phyloP scores from a whole-genome alignment of 202 grass and related monocot genomes.

The Musa balbisiana region DNA sequence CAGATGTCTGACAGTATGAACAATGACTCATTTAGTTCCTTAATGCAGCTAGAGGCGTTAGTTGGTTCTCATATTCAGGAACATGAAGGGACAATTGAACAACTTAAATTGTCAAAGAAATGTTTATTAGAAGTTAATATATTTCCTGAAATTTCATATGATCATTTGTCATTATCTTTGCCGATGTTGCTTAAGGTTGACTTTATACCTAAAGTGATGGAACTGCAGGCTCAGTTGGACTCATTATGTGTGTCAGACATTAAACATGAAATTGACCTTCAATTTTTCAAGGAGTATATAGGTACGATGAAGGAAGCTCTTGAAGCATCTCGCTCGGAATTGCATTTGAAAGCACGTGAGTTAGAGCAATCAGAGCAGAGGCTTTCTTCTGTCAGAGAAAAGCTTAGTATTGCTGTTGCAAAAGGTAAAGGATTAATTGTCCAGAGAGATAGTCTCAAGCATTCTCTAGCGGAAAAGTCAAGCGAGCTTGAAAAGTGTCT shows the following conservation, averaged over 20 bases:
- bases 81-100: slow-evolving; percentile 50
- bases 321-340: slow-evolving; percentile 31
- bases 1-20: slow-evolving; percentile 31
- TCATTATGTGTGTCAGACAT: slow-evolving; percentile 52
- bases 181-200: slow-evolving; percentile 47
- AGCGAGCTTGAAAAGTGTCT: slow-evolving; percentile 67
- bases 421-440: slow-evolving; percentile 95
- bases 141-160: slow-evolving; percentile 48
- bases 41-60: slow-evolving; percentile 60
- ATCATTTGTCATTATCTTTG: slow-evolving; percentile 59
- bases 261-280: slow-evolving; percentile 59
- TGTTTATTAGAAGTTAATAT: slow-evolving; percentile 50
- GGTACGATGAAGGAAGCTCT: slow-evolving; percentile 46
- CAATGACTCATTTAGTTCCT: slow-evolving; percentile 40
- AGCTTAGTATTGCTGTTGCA: slow-evolving; percentile 88
- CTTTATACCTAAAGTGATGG: slow-evolving; percentile 44
- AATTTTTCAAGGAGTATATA: slow-evolving; percentile 55
- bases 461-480: slow-evolving; percentile 70
- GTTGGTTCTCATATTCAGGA: slow-evolving; percentile 50
- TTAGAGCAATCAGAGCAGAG: slow-evolving; percentile 80
- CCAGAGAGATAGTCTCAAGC: slow-evolving; percentile 87
- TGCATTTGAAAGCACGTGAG: slow-evolving; percentile 61
- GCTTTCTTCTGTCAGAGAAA: slow-evolving; percentile 78
- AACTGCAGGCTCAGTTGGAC: slow-evolving; percentile 48
- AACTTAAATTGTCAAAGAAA: slow-evolving; percentile 64